A percentile compares a stretch with the other conserved stretches of the same genome.
Conservation (phyloP, 495 filamentous ascomycete species). For the Penicillium goetzii region DNA sequence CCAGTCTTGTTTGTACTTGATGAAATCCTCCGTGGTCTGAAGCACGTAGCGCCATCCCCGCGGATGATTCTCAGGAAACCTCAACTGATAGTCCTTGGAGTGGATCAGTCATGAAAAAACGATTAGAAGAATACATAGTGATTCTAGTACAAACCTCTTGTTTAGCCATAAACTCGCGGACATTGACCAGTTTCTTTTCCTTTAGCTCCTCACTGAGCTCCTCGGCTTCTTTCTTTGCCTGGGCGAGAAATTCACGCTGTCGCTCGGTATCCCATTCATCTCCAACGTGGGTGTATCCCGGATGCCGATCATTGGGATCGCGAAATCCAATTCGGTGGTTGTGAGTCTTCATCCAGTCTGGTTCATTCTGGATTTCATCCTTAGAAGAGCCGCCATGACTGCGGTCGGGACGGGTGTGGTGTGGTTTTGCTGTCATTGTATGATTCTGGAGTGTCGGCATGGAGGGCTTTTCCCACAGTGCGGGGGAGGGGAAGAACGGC, state of each 20-base stretch:
- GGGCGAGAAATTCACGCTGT: neutral
- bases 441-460: neutral
- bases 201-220: neutral
- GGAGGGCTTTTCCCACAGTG: neutral
- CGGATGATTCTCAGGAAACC: slow-evolving; percentile 1
- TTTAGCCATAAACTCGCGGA: slow-evolving; percentile 1
- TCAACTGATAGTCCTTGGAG: slow-evolving; percentile 4
- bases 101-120: neutral
- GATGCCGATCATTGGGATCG: neutral
- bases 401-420: slow-evolving; percentile 2
- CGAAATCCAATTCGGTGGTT: slow-evolving; percentile 1
- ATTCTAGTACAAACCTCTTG: neutral
- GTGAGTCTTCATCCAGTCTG: neutral
- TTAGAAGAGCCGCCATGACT: slow-evolving; percentile 4
- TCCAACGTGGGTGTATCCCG: neutral
- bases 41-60: slow-evolving; percentile 1
- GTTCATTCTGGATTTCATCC: slow-evolving; percentile 4
- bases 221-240: slow-evolving; percentile 3
- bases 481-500: neutral
- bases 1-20: slow-evolving; percentile 11
- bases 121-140: neutral
- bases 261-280: neutral
- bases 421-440: neutral
- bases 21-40: neutral
- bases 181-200: neutral